Base-by-base conservation (phyloP, 2,329 filamentous ascomycete genomes). In the Aspergillus sp. region DNA sequence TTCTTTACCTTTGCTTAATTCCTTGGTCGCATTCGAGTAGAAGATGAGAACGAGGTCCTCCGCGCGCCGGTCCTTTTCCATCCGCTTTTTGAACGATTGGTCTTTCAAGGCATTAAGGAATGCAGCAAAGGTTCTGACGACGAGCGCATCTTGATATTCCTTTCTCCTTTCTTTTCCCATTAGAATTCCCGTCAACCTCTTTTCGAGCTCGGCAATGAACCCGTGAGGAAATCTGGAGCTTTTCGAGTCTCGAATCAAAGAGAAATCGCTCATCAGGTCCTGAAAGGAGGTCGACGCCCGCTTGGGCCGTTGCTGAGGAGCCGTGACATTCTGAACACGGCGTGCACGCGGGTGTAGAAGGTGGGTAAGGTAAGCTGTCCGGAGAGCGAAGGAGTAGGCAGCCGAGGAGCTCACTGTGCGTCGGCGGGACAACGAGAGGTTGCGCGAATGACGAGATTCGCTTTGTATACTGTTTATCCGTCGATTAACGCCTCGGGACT, bases 1-100 rank as follows among this genome's bases (percentile, higher is more conserved):
- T 0, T 86, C 78, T 76, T 91, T 91, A 57, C 90, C 86, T 75
- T 92, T 91, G 76, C 91, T 88, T 71, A 97, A 85, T 64, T 96
- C 93, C 76, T 96, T 96, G 50, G 92, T 96, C 7, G 95, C 93
- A 65, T 92, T 91, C 1, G 93, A 96, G 79, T 96, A 98, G 82
- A 99, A 98, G 66, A 98, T 97, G 68, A 99, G 84, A 55, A 99
- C 88, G 55, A 98, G 81, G 66, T 96, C 93, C 77, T 99, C 95
- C 23, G 96, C 89, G 72, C 94, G 89, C 65, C 94, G 87, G 76
- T 97, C 94, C 79, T 96, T 96, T 73, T 97, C 93, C 82, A 97
- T 92, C 62, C 89, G 90, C 80, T 93, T 96, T 68, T 92, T 89
- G 73, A 97, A 97, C 50, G 87, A 88, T 64, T 89, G 89, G 65